These are phyloP conservation scores for Cocos nucifera DNA, from an alignment of 176 grass and related monocot species.

Conservation along the genomic window DNA sequence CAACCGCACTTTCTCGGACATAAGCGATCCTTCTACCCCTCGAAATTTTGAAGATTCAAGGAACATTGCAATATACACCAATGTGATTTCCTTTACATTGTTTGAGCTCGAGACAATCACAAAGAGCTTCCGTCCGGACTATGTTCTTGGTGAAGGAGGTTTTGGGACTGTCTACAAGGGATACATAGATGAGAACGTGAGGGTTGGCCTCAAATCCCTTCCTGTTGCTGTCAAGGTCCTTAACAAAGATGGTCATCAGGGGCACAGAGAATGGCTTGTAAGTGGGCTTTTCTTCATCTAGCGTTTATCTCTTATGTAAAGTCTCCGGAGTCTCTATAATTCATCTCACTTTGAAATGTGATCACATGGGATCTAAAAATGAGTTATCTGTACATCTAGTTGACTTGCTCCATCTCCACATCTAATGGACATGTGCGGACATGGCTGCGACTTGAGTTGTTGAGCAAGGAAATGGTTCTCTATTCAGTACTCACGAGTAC, in stretches of 20 bases:
- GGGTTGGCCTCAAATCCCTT: constrained; percentile 82
- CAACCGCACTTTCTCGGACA: constrained; percentile 52
- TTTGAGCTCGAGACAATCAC: constrained; percentile 97
- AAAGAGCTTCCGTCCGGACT: constrained; percentile 90
- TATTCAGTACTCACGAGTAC: no score
- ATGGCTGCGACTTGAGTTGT: no score
- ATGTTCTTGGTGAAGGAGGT: constrained; percentile 96
- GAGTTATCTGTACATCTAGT: no score
- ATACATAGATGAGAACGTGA: constrained; percentile 99
- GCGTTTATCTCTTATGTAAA: no score
- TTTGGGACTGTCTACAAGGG: constrained; percentile 99
- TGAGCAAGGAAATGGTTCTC: no score
- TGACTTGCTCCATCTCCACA: no score
- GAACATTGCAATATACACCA: constrained; percentile 93
- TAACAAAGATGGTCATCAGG: constrained; percentile 97
- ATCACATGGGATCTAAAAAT: no score
- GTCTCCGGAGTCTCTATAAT: no score
- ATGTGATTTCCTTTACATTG: constrained; percentile 89
- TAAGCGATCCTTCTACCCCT: constrained; percentile 68
- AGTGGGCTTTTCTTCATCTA: constrained; percentile 11
- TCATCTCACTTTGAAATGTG: no score
- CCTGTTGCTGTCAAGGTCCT: constrained; percentile 98
- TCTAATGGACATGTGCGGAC: no score
- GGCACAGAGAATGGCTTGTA: constrained; percentile 99
- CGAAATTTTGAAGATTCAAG: constrained; percentile 73